These are phyloP conservation scores for Diaporthe australafricana DNA, from an alignment of 2,329 filamentous ascomycete species.

Conservation along the genomic window DNA sequence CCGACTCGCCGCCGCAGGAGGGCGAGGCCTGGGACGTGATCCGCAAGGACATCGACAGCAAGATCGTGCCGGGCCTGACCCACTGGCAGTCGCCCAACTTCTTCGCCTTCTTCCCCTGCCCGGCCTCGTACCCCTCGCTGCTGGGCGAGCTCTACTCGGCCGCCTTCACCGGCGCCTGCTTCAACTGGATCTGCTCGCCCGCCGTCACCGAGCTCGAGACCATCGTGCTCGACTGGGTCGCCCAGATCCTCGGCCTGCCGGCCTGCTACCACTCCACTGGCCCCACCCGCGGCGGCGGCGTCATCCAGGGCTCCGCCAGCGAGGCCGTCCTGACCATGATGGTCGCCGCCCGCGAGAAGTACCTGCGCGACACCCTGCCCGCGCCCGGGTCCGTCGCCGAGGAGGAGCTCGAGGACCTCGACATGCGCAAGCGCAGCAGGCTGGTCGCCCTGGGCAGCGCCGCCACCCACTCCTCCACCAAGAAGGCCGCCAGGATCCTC, in stretches of 20 bases:
- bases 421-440: slow-evolving; percentile 73
- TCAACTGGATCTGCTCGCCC: slow-evolving; percentile 97
- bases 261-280: slow-evolving; percentile 79
- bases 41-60: slow-evolving; percentile 82
- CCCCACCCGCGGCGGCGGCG: slow-evolving; percentile 80
- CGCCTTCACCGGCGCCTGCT: slow-evolving; percentile 88
- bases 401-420: slow-evolving; percentile 75
- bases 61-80: slow-evolving; percentile 92
- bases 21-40: slow-evolving; percentile 84
- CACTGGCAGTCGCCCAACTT: slow-evolving; percentile 96
- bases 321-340: slow-evolving; percentile 90
- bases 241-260: slow-evolving; percentile 79
- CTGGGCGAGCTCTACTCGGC: slow-evolving; percentile 93
- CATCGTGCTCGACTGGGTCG: slow-evolving; percentile 91
- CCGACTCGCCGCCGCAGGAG: slow-evolving; percentile 70
- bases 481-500: slow-evolving; percentile 88
- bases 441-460: slow-evolving; percentile 86
- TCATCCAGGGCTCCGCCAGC: slow-evolving; percentile 93
- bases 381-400: slow-evolving; percentile 53
- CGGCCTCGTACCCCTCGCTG: slow-evolving; percentile 84
- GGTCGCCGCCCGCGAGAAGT: slow-evolving; percentile 87
- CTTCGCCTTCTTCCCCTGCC: slow-evolving; percentile 94
- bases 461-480: slow-evolving; percentile 84
- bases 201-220: slow-evolving; percentile 95
- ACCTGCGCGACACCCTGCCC: slow-evolving; percentile 71